phyloP scores from a whole-genome alignment of 2,329 filamentous ascomycete genomes.

The Ophiognomonia clavigignenti-juglandacearum region DNA sequence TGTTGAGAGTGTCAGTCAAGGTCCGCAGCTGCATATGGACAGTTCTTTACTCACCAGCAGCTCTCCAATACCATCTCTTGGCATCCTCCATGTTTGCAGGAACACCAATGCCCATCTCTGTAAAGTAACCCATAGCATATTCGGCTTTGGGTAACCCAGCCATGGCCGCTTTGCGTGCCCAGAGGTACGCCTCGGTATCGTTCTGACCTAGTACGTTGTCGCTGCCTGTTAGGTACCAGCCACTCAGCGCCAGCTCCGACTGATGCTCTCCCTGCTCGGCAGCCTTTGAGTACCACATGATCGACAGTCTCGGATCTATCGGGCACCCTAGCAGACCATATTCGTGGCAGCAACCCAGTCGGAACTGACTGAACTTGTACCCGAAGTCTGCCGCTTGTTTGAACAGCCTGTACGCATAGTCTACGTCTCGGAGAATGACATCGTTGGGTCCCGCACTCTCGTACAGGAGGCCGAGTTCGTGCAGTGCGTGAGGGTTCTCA shows the following conservation, averaged over 20 bases:
- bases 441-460: slow-evolving; percentile 63
- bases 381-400: slow-evolving; percentile 80
- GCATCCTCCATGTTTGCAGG: slow-evolving; percentile 86
- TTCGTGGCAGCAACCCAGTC: slow-evolving; percentile 82
- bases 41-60: slow-evolving; percentile 72
- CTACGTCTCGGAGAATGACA: slow-evolving; percentile 73
- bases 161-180: slow-evolving; percentile 89
- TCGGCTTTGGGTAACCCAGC: slow-evolving; percentile 89
- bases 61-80: slow-evolving; percentile 96
- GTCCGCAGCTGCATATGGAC: neutral
- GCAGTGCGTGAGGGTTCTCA: slow-evolving; percentile 91
- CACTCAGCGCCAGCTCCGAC: slow-evolving; percentile 75
- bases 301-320: slow-evolving; percentile 78
- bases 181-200: slow-evolving; percentile 94
- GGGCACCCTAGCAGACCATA: slow-evolving; percentile 80
- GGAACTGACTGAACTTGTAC: slow-evolving; percentile 93
- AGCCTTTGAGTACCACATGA: slow-evolving; percentile 90
- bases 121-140: slow-evolving; percentile 98
- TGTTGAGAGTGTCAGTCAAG: slow-evolving; percentile 32
- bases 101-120: slow-evolving; percentile 88
- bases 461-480: slow-evolving; percentile 72
- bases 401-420: slow-evolving; percentile 77
- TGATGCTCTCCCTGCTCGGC: slow-evolving; percentile 94
- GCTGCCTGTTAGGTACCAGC: slow-evolving; percentile 93
- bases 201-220: slow-evolving; percentile 85